Conservation (phyloP, 2,329 filamentous ascomycete genomes). For the Paraconiothyrium sp. region DNA sequence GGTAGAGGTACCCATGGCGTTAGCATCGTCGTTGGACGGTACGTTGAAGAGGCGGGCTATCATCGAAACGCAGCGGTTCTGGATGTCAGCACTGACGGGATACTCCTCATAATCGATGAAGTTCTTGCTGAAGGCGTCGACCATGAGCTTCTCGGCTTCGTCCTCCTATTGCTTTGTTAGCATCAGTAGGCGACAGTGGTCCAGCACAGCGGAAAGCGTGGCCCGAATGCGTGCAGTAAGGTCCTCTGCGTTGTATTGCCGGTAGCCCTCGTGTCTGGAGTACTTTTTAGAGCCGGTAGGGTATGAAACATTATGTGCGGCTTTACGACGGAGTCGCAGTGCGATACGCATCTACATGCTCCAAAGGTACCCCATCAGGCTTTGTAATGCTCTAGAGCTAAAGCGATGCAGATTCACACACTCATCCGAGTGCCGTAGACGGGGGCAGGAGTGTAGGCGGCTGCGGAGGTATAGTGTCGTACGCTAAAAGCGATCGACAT, state of each 20-base stretch:
- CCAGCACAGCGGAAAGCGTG: conserved; percentile 12
- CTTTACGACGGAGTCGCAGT: no score
- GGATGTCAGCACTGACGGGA: conserved; percentile 63
- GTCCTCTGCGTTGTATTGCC: no score
- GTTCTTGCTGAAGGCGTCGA: conserved; percentile 91
- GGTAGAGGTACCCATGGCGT: conserved; percentile 85
- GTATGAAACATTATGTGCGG: neutral
- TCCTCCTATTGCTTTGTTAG: conserved; percentile 70
- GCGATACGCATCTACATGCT: no score
- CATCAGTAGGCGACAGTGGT: conserved; percentile 6
- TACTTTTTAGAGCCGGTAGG: no score
- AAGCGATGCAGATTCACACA: no score
- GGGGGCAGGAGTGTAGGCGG: no score
- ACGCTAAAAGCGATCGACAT: neutral
- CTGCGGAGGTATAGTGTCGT: neutral
- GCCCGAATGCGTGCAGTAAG: no score
- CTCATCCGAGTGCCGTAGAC: no score
- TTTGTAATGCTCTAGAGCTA: no score
- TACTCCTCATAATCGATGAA: conserved; percentile 69
- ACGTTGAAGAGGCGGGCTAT: conserved; percentile 86
- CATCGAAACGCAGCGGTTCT: conserved; percentile 74
- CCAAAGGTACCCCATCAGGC: no score
- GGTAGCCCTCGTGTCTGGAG: no score
- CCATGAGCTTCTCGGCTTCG: conserved; percentile 95
- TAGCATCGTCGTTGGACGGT: conserved; percentile 66